Evolutionary conservation across 2,329 filamentous ascomycete genomes (phyloP).

Genomic region (Fusarium nurragi): DNA sequence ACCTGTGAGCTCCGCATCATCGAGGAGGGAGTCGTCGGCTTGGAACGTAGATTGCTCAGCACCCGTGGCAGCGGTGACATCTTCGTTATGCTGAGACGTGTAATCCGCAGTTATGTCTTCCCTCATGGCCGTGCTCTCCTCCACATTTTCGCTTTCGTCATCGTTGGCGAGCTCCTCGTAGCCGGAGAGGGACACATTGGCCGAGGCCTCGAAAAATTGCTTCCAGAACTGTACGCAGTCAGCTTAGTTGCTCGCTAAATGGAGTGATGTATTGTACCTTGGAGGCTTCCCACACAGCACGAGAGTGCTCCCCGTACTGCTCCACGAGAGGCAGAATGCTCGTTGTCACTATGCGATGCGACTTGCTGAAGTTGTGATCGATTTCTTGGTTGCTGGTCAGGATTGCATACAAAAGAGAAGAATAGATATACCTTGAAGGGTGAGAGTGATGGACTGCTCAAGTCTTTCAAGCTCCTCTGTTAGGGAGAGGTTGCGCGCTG

Average conservation of each 20-base stretch:
- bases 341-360: conserved; percentile 93
- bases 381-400: conserved; percentile 73
- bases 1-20: conserved; percentile 69
- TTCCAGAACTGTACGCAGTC: conserved; percentile 84
- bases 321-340: conserved; percentile 94
- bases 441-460: conserved; percentile 96
- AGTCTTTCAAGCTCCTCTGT: conserved; percentile 96
- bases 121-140: conserved; percentile 64
- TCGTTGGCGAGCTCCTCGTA: conserved; percentile 85
- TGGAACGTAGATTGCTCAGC: conserved; percentile 51
- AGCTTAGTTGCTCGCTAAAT: not conserved
- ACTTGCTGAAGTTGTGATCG: conserved; percentile 97
- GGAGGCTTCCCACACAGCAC: conserved; percentile 94
- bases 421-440: conserved; percentile 76
- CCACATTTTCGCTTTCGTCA: conserved; percentile 63
- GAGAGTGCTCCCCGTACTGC: conserved; percentile 93
- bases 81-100: conserved; percentile 53
- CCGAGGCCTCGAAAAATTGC: conserved; percentile 98
- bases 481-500: conserved; percentile 72
- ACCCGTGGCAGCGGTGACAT: conserved; percentile 50
- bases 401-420: not conserved
- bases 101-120: conserved; percentile 65
- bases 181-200: conserved; percentile 94
- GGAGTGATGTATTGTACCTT: conserved; percentile 65
- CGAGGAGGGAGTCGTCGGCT: conserved; percentile 72